These are phyloP conservation scores for Clonostachys byssicola DNA, from an alignment of 2,329 filamentous ascomycete species.

Conservation along the genomic window DNA sequence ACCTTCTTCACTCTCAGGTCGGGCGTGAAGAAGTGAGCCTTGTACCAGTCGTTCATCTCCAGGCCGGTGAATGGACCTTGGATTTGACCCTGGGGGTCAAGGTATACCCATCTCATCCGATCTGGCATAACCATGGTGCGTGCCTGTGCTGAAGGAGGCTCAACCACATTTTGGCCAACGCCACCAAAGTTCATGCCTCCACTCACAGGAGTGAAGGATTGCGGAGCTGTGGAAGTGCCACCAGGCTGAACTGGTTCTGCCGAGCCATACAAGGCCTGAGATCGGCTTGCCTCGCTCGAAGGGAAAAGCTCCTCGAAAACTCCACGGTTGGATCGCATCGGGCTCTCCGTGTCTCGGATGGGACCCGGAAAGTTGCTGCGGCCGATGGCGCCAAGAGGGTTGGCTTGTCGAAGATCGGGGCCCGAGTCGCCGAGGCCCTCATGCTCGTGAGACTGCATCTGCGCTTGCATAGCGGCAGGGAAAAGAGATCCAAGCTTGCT, in stretches of 20 bases:
- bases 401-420: slow-evolving; percentile 55
- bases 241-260: slow-evolving; percentile 28
- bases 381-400: slow-evolving; percentile 64
- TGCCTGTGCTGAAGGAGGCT: slow-evolving; percentile 62
- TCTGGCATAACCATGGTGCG: slow-evolving; percentile 99
- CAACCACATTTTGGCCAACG: slow-evolving; percentile 25
- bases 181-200: slow-evolving; percentile 23
- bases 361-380: slow-evolving; percentile 53
- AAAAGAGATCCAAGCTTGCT: slow-evolving; percentile 88
- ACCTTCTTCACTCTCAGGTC: slow-evolving; percentile 93
- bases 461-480: slow-evolving; percentile 82
- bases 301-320: slow-evolving; percentile 53
- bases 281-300: slow-evolving; percentile 22
- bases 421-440: slow-evolving; percentile 44
- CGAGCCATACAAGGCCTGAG: slow-evolving; percentile 28
- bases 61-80: slow-evolving; percentile 95
- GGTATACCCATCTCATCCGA: slow-evolving; percentile 97
- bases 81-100: slow-evolving; percentile 86
- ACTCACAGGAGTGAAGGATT: slow-evolving; percentile 27
- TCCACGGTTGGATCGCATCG: slow-evolving; percentile 49
- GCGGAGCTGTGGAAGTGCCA: slow-evolving; percentile 21
- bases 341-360: slow-evolving; percentile 54
- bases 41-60: slow-evolving; percentile 99
- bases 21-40: slow-evolving; percentile 94
- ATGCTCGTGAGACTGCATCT: slow-evolving; percentile 70